Evolutionary conservation across 176 grass and related monocot genomes (phyloP).

Genomic region (maize (Zea mays)): Zm-B73-REFERENCE-NAM-5.0 NC_050099.1:179996001-179996500

Average conservation of each 20-base stretch:
- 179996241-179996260: slow-evolving; percentile 78
- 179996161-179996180: slow-evolving; percentile 90
- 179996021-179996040: slow-evolving; percentile 92
- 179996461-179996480: not conserved
- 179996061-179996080: slow-evolving; percentile 75
- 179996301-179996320: not conserved
- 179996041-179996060: slow-evolving; percentile 94
- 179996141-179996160: slow-evolving; percentile 25
- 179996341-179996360: slow-evolving; percentile 94
- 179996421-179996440: slow-evolving; percentile 48
- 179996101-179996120: not conserved
- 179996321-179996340: slow-evolving; percentile 63
- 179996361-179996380: slow-evolving; percentile 94
- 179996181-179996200: slow-evolving; percentile 86
- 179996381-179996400: slow-evolving; percentile 96
- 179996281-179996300: not conserved
- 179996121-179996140: not conserved
- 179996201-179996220: slow-evolving; percentile 91
- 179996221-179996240: slow-evolving; percentile 96
- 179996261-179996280: slow-evolving; percentile 2
- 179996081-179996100: slow-evolving; percentile 18
- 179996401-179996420: slow-evolving; percentile 92
- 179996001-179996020: slow-evolving; percentile 75
- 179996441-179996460: slow-evolving; percentile 16
- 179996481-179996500: not conserved